Percentiles rank a stretch among this genome's conserved stretches.
These are phyloP conservation scores for Bretziella fagacearum DNA, from an alignment of 2,329 filamentous ascomycete species.

Conservation along the genomic window DNA sequence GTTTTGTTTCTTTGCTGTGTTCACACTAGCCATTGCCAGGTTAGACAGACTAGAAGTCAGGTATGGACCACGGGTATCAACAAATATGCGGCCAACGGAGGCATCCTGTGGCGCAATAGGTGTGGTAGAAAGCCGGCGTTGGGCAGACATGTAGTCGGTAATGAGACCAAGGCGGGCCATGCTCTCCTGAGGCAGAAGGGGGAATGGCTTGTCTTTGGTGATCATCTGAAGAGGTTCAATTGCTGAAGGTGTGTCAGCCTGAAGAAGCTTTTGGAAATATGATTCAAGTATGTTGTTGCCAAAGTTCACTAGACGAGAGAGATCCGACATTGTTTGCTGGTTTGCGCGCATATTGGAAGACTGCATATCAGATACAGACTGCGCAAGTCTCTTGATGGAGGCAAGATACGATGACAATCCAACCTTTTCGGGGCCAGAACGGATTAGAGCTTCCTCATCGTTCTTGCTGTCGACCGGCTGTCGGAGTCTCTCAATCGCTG, in stretches of 20 bases:
- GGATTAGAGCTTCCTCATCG: slow-evolving; percentile 80
- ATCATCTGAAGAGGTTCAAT: slow-evolving; percentile 86
- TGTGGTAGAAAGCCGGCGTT: slow-evolving; percentile 28
- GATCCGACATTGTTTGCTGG: slow-evolving; percentile 69
- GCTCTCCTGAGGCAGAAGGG: slow-evolving; percentile 59
- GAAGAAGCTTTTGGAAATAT: slow-evolving; percentile 62
- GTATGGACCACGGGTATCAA: slow-evolving; percentile 73
- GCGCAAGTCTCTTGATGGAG: slow-evolving; percentile 75
- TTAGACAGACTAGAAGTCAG: slow-evolving; percentile 69
- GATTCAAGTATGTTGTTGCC: slow-evolving; percentile 73
- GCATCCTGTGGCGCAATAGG: slow-evolving; percentile 37
- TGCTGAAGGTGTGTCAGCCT: slow-evolving; percentile 56
- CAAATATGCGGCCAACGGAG: slow-evolving; percentile 65
- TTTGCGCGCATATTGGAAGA: slow-evolving; percentile 85
- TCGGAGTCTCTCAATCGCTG: slow-evolving; percentile 73
- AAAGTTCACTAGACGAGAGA: slow-evolving; percentile 57
- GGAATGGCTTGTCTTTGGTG: slow-evolving; percentile 77
- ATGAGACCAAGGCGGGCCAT: slow-evolving; percentile 62
- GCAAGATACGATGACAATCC: slow-evolving; percentile 73
- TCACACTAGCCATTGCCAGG: slow-evolving; percentile 69
- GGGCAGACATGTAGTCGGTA: slow-evolving; percentile 55
- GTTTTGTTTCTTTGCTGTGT: slow-evolving; percentile 65
- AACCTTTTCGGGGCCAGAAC: slow-evolving; percentile 66
- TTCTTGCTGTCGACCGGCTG: slow-evolving; percentile 87
- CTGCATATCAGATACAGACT: slow-evolving; percentile 69